Evolutionary conservation across 306 rosid species (phyloP).

Genomic region (Lotus japonicus): DNA sequence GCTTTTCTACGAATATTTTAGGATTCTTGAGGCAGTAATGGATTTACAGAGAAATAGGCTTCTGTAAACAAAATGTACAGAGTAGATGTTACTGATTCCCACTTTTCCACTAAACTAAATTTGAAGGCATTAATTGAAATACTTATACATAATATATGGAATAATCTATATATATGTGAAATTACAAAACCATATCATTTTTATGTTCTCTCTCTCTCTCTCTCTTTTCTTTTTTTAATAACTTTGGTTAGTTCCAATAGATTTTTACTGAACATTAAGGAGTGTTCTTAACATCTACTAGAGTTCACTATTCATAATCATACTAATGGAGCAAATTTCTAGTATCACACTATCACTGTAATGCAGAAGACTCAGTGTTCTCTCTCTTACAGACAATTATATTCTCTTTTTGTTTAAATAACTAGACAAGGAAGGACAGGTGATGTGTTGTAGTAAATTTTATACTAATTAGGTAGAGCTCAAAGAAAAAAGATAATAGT

Average conservation of each 20-base stretch:
- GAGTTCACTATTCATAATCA: not conserved
- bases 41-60: not conserved
- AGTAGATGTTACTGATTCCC: not conserved
- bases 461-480: not conserved
- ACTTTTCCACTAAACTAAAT: not conserved
- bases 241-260: not conserved
- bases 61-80: not conserved
- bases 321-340: not conserved
- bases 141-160: constrained; percentile 34
- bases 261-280: too few species aligned
- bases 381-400: too few species aligned
- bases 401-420: too few species aligned
- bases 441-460: too few species aligned
- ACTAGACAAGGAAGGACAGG: too few species aligned
- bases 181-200: not conserved
- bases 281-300: not conserved
- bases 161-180: constrained; percentile 28
- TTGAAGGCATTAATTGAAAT: not conserved
- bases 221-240: not conserved
- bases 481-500: not conserved
- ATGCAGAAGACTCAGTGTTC: too few species aligned
- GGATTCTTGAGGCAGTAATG: constrained; percentile 15
- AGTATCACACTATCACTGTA: too few species aligned
- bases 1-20: constrained; percentile 48
- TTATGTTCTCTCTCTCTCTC: not conserved